Evolutionary conservation across 768 basidiomycete species (phyloP).

Genomic region (Podaxis sp.): DNA sequence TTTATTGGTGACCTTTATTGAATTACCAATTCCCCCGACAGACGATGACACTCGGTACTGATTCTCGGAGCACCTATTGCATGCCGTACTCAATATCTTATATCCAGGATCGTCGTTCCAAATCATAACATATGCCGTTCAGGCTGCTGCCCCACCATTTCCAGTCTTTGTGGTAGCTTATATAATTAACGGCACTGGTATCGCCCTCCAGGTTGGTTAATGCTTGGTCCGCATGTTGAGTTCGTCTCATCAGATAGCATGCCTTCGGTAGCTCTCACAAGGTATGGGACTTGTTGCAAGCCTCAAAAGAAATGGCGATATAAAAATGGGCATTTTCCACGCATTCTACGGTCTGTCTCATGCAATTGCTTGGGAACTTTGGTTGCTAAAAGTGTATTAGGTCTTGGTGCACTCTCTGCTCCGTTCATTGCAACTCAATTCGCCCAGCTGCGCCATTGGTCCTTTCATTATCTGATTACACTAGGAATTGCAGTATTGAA

Average conservation of each 20-base stretch:
- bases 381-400: slow-evolving; percentile 30
- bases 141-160: slow-evolving; percentile 59
- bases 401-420: slow-evolving; percentile 62
- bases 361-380: slow-evolving; percentile 4
- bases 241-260: background rate
- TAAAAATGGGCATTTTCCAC: slow-evolving; percentile 71
- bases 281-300: slow-evolving; percentile 68
- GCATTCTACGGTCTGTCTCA: slow-evolving; percentile 54
- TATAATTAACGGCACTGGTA: slow-evolving; percentile 41
- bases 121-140: slow-evolving; percentile 51
- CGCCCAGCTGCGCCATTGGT: slow-evolving; percentile 63
- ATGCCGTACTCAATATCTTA: background rate
- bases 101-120: slow-evolving; percentile 54
- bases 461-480: slow-evolving; percentile 73
- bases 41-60: slow-evolving; percentile 21
- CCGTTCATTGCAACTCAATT: slow-evolving; percentile 88
- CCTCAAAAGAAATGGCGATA: slow-evolving; percentile 50
- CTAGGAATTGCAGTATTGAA: slow-evolving; percentile 66
- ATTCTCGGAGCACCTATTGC: slow-evolving; percentile 26
- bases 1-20: background rate
- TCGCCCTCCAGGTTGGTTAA: slow-evolving; percentile 43
- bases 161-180: slow-evolving; percentile 56
- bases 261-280: slow-evolving; percentile 42
- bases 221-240: background rate
- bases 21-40: background rate